Conservation (phyloP, 2,329 filamentous ascomycete species). For the Cordyceps cateniannulata region DNA sequence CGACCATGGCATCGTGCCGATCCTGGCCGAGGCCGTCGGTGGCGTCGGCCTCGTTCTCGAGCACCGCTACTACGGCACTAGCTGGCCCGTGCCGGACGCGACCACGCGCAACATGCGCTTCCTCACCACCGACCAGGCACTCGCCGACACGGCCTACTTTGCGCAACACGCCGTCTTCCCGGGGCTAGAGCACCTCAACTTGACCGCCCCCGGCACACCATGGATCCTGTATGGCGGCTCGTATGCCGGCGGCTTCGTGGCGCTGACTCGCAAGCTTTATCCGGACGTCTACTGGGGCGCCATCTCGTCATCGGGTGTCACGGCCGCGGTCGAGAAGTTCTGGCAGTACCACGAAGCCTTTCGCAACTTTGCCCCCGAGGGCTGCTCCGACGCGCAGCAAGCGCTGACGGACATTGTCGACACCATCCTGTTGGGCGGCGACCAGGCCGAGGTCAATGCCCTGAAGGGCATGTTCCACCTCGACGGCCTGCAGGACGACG, state of each 20-base stretch:
- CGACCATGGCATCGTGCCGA: slow-evolving; percentile 69
- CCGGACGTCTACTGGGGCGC: slow-evolving; percentile 72
- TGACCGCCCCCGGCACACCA: slow-evolving; percentile 59
- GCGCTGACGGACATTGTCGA: slow-evolving; percentile 47
- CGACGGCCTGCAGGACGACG: slow-evolving; percentile 22
- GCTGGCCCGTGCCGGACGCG: slow-evolving; percentile 62
- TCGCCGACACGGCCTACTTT: slow-evolving; percentile 79
- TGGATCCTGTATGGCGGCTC: slow-evolving; percentile 80
- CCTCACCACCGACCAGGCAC: slow-evolving; percentile 73
- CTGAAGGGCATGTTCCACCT: slow-evolving; percentile 35
- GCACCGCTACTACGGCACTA: slow-evolving; percentile 80
- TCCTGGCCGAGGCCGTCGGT: slow-evolving; percentile 62
- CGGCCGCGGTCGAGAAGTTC: slow-evolving; percentile 70
- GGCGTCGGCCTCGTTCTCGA: slow-evolving; percentile 78
- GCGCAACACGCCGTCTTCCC: slow-evolving; percentile 64
- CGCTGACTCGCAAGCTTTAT: slow-evolving; percentile 69
- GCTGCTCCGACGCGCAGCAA: slow-evolving; percentile 60
- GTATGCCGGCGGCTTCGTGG: slow-evolving; percentile 74
- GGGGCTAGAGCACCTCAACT: slow-evolving; percentile 59
- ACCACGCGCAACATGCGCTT: slow-evolving; percentile 67
- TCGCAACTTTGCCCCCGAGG: slow-evolving; percentile 41
- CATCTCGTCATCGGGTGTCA: slow-evolving; percentile 76
- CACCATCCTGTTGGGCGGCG: slow-evolving; percentile 39
- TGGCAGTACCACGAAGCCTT: slow-evolving; percentile 56
- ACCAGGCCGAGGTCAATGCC: slow-evolving; percentile 27